Conservation (phyloP, 169 alveolate genomes). For the Ichthyophthirius multifiliis region DNA sequence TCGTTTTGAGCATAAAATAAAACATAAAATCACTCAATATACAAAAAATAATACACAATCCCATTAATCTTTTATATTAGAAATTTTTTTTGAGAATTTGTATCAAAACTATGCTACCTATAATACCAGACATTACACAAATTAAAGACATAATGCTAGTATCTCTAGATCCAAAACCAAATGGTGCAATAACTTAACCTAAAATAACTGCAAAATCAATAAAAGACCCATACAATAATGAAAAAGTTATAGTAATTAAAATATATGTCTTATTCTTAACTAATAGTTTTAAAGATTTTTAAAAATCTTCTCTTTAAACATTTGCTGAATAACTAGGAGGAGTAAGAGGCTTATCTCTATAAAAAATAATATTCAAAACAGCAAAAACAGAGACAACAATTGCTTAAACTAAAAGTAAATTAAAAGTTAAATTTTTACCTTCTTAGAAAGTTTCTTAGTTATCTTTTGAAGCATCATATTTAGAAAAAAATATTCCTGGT, state of each 20-base stretch:
- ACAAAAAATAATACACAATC: neutral
- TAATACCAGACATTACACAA: neutral
- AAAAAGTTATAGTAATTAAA: neutral
- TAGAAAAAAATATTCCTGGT: neutral
- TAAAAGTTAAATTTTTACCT: slow-evolving; percentile 2
- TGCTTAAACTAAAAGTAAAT: neutral
- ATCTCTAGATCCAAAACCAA: neutral
- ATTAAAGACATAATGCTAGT: neutral
- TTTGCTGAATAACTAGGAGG: slow-evolving; percentile 8
- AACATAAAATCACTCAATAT: neutral
- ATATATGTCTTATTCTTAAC: neutral
- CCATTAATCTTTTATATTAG: neutral
- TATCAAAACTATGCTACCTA: neutral
- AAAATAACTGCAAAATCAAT: neutral
- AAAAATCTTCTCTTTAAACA: slow-evolving; percentile 17
- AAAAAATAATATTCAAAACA: neutral
- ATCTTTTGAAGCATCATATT: neutral
- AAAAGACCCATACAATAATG: neutral
- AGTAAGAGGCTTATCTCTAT: slow-evolving; percentile 6
- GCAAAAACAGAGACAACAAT: neutral
- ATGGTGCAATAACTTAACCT: neutral
- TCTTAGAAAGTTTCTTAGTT: neutral
- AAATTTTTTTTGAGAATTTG: neutral
- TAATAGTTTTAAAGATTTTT: neutral
- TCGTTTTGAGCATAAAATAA: neutral